A percentile compares a stretch with the other conserved stretches of the same genome.
Conservation (phyloP, 106 monocot genomes). For the Xerophyta viscosa region DNA sequence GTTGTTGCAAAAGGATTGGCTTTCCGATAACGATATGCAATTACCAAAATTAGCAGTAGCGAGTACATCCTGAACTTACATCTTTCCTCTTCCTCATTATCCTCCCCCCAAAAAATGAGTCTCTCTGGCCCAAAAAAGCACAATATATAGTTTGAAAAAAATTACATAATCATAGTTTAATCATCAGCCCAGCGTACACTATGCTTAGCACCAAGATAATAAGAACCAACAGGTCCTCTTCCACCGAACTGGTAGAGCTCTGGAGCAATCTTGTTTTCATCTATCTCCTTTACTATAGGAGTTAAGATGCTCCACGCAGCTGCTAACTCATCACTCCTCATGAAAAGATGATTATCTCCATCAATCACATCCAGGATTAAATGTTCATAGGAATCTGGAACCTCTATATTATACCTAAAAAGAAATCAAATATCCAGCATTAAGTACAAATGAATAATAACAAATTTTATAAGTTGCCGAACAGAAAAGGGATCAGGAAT, state of each 20-base stretch:
- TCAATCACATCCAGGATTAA: constrained; percentile 74
- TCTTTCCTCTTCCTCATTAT: not conserved
- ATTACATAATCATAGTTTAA: constrained; percentile 3
- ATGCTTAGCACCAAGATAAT: constrained; percentile 89
- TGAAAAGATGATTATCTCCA: constrained; percentile 80
- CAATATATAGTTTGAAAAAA: not conserved
- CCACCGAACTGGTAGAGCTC: constrained; percentile 75
- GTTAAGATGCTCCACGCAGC: constrained; percentile 66
- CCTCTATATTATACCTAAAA: constrained; percentile 68
- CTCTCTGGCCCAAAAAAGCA: not conserved
- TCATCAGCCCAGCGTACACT: constrained; percentile 90
- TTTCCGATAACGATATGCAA: too few species aligned
- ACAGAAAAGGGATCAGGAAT: too few species aligned
- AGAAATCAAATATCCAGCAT: too few species aligned
- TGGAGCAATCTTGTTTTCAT: constrained; percentile 48
- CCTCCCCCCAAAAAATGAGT: not conserved
- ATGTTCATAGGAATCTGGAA: constrained; percentile 91
- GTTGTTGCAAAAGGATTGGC: too few species aligned
- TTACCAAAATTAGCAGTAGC: too few species aligned
- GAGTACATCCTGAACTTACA: too few species aligned
- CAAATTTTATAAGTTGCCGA: too few species aligned
- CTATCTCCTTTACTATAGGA: constrained; percentile 59
- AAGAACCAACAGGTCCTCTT: constrained; percentile 73
- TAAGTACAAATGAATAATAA: too few species aligned
- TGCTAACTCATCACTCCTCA: constrained; percentile 77